Conservation (phyloP, 768 basidiomycete genomes). For the Glaciozyma martinii region DNA sequence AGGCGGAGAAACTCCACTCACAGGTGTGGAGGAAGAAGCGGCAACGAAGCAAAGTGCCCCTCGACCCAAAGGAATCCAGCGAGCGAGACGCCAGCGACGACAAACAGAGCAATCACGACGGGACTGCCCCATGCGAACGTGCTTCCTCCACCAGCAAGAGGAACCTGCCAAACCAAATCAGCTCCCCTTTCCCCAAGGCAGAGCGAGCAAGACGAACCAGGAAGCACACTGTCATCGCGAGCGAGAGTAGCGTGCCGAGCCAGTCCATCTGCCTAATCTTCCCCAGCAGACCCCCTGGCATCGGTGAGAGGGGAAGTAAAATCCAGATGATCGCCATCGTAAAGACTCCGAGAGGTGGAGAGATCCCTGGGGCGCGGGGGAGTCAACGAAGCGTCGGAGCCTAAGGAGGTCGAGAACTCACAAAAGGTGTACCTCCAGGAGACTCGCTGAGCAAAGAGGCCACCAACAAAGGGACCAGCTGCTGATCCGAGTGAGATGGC, state of each 20-base stretch:
- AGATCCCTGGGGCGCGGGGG: conserved; percentile 19
- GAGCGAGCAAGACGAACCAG: conserved; percentile 28
- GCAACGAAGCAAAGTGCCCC: conserved; percentile 28
- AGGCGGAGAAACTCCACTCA: not conserved
- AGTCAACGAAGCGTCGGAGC: not conserved
- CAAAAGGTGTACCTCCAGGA: conserved; percentile 37
- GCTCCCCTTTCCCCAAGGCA: not conserved
- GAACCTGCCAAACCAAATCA: conserved; percentile 6
- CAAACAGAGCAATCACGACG: conserved; percentile 32
- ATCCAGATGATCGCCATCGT: conserved; percentile 32
- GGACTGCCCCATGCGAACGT: conserved; percentile 32
- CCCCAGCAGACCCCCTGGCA: conserved; percentile 24
- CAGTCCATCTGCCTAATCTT: conserved; percentile 36
- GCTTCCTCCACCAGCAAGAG: conserved; percentile 35
- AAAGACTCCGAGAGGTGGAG: conserved; percentile 25
- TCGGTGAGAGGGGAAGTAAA: conserved; percentile 34
- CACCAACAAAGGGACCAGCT: conserved; percentile 35
- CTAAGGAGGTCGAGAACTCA: not conserved
- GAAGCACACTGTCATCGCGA: conserved; percentile 32
- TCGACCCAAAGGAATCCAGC: conserved; percentile 28
- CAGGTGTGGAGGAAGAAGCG: conserved; percentile 34
- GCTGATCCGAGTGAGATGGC: conserved; percentile 20
- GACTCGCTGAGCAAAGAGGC: conserved; percentile 29
- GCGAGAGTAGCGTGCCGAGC: conserved; percentile 34
- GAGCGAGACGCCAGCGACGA: conserved; percentile 17